phyloP scores from a whole-genome alignment of 2,329 filamentous ascomycete genomes.

The Aspergillus pseudoterreus region DNA sequence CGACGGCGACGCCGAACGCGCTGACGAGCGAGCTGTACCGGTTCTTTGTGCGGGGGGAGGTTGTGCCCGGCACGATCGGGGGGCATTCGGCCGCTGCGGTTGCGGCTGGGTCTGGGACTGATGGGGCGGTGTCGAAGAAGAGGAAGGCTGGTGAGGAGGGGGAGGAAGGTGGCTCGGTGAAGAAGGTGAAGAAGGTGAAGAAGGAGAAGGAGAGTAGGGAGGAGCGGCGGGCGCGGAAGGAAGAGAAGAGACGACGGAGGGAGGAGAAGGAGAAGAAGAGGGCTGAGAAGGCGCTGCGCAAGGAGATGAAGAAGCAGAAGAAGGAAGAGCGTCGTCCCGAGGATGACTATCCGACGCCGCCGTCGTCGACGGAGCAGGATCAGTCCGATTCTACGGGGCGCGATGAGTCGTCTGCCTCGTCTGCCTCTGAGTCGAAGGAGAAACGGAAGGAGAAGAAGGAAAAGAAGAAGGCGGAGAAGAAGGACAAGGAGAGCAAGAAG shows the following conservation, averaged over 20 bases:
- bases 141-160: constrained; percentile 5
- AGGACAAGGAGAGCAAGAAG: constrained; percentile 27
- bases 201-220: constrained; percentile 33
- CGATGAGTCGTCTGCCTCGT: constrained; percentile 35
- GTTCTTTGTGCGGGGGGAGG: constrained; percentile 78
- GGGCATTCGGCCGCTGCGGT: neutral
- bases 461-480: constrained; percentile 16
- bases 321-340: constrained; percentile 17
- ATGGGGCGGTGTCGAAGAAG: neutral
- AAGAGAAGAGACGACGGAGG: constrained; percentile 20
- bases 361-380: constrained; percentile 25
- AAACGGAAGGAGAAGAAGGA: constrained; percentile 22
- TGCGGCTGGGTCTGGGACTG: neutral
- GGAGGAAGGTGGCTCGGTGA: constrained; percentile 4
- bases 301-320: constrained; percentile 15
- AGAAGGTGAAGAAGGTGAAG: constrained; percentile 19
- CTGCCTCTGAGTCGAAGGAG: constrained; percentile 29
- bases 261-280: constrained; percentile 20
- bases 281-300: constrained; percentile 24
- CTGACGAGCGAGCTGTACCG: constrained; percentile 63
- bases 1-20: constrained; percentile 44
- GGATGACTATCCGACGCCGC: constrained; percentile 31
- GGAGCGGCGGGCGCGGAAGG: constrained; percentile 20
- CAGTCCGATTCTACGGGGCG: constrained; percentile 11
- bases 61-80: constrained; percentile 64